Evolutionary conservation across 1,139 yeast species (phyloP).

Genomic region (Casaregolazyma lundiana): DNA sequence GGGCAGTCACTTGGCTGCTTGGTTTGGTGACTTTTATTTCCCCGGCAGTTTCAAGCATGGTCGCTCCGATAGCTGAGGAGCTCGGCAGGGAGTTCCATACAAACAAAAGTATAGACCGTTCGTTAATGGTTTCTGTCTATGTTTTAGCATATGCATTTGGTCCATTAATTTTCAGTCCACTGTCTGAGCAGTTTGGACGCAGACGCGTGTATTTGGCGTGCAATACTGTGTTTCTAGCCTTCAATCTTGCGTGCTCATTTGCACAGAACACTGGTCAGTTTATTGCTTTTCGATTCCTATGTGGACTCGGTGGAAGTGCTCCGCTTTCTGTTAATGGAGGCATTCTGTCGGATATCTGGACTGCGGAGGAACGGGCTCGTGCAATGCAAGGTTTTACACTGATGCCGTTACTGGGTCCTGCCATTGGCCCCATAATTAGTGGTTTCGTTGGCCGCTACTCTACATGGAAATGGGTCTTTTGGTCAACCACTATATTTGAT

Average conservation of each 20-base stretch:
- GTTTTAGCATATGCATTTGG: constrained; percentile 59
- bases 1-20: constrained; percentile 45
- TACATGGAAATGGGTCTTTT: constrained; percentile 58
- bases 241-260: constrained; percentile 56
- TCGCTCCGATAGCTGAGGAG: constrained; percentile 50
- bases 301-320: constrained; percentile 61
- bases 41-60: constrained; percentile 56
- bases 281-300: constrained; percentile 51
- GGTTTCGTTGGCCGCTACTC: constrained; percentile 48
- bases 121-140: constrained; percentile 53
- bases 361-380: constrained; percentile 45
- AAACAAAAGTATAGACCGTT: constrained; percentile 36
- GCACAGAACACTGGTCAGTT: constrained; percentile 47
- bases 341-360: constrained; percentile 55
- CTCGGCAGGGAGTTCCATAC: constrained; percentile 44
- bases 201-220: constrained; percentile 45
- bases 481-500: constrained; percentile 49
- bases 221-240: constrained; percentile 45
- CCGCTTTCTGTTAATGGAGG: constrained; percentile 65
- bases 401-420: constrained; percentile 59
- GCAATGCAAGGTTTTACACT: constrained; percentile 56
- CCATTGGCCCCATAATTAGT: constrained; percentile 53
- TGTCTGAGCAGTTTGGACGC: constrained; percentile 57
- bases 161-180: constrained; percentile 57
- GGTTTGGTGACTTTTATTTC: constrained; percentile 49